These are phyloP conservation scores for Rubroshorea leprosula DNA, from an alignment of 345 rosid genomes.

Conservation along the genomic window DNA sequence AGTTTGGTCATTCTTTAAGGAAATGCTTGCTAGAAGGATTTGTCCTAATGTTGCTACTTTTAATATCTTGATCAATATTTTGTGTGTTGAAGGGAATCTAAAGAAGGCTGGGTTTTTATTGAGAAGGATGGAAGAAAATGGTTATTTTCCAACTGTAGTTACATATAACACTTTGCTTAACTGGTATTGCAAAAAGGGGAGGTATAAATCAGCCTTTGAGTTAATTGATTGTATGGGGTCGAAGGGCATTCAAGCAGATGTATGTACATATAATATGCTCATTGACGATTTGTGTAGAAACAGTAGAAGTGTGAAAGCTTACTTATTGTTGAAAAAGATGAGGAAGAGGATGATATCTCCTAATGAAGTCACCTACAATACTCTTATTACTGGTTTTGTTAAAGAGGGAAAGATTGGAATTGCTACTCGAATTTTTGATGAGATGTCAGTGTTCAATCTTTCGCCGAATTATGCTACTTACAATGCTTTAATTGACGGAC, in stretches of 20 bases:
- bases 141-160: constrained; percentile 62
- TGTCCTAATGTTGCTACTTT: constrained; percentile 80
- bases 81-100: constrained; percentile 64
- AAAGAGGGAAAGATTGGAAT: constrained; percentile 59
- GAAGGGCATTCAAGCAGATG: constrained; percentile 69
- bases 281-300: constrained; percentile 71
- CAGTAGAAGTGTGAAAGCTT: constrained; percentile 68
- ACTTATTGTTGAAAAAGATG: constrained; percentile 73
- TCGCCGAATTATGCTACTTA: constrained; percentile 55
- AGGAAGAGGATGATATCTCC: constrained; percentile 61
- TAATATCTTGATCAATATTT: constrained; percentile 67
- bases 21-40: constrained; percentile 61
- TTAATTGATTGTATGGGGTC: constrained; percentile 62
- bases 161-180: constrained; percentile 74
- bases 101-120: constrained; percentile 59
- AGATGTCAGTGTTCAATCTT: constrained; percentile 57
- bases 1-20: constrained; percentile 64
- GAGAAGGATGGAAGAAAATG: constrained; percentile 75
- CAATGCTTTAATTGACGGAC: constrained; percentile 65
- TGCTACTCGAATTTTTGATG: constrained; percentile 54
- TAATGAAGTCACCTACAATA: constrained; percentile 67
- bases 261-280: constrained; percentile 74
- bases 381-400: constrained; percentile 65
- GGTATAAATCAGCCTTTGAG: constrained; percentile 53
- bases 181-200: constrained; percentile 75